Evolutionary conservation across 148 eudicot species (phyloP), one percentile per base, ranked within the genome.

Genomic region (Camellia granthamiana): DNA sequence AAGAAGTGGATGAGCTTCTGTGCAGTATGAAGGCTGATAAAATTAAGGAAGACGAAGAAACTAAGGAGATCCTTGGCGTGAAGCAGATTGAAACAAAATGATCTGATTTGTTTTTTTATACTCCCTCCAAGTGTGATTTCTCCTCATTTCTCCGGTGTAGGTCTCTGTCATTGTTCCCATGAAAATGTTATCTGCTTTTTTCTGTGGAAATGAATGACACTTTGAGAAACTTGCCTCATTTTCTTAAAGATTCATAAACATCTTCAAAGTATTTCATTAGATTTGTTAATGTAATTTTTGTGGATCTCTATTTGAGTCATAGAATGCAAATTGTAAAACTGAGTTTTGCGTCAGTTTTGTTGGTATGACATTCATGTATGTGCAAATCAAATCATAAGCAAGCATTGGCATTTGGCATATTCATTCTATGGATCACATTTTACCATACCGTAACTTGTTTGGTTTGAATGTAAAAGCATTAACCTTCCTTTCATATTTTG

Each of bases 21-120:
- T 80, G 82, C 62, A 72, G 72, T 58, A 91, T 94, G 97, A 89
- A 88, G 78, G 89, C 86, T 59, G 91, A 90, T 86, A 63, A 81
- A 15, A 70, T 88, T 51, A 80, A 72, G 6, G 86, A 80, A 81
- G 87, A 92, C 58, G 84, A 84, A 58, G 88, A 86, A 69, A 92
- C 89, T 13, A 74, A 84, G 78, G 78, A 73, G 75, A 90, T 94
- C 73, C 87, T 88, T 63, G 69, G 78, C 75, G 80, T 65, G 79
- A 61, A 79, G 77, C 80, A 76, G 61, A 80, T 8, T 66, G 74
- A 61, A 65, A 42, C 70, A 6, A 56, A 74, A 68, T 75, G 66
- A 74, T 64, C 47, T 21, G 62, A 14, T 74, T 74, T 23, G 61
- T 49, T 71, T 7, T 21, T 47, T 49, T 49, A 21, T 38, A 30